A percentile compares a stretch with the other conserved stretches of the same genome.
Evolutionary conservation across 2,329 filamentous ascomycete species (phyloP).

Genomic region (Cladosporium oxysporum): DNA sequence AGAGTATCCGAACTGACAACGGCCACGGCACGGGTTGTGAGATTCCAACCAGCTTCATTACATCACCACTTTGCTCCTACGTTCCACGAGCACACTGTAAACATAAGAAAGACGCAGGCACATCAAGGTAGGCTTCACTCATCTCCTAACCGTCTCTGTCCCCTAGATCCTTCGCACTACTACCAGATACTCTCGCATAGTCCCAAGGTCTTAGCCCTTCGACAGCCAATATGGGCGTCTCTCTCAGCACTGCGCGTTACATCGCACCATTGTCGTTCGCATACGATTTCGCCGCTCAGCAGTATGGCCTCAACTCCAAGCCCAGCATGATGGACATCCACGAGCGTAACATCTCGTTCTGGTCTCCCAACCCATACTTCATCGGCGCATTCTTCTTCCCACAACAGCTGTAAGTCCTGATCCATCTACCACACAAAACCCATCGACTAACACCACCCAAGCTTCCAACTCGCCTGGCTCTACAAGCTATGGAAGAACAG

Average conservation of each 20-base stretch:
- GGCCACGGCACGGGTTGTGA: not conserved
- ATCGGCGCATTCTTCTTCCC: slow-evolving; percentile 64
- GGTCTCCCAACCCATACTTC: slow-evolving; percentile 59
- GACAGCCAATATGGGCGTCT: slow-evolving; percentile 50
- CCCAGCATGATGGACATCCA: slow-evolving; percentile 64
- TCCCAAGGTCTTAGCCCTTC: not conserved
- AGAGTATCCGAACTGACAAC: not conserved
- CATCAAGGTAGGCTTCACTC: not conserved
- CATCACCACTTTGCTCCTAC: slow-evolving; percentile 12
- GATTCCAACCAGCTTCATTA: slow-evolving; percentile 1
- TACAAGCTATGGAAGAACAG: slow-evolving; percentile 57
- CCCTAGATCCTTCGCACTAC: not conserved
- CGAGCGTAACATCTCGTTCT: slow-evolving; percentile 60
- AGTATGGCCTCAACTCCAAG: slow-evolving; percentile 58
- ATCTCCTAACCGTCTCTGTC: not conserved
- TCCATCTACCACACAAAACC: not conserved
- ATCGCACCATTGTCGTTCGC: slow-evolving; percentile 57
- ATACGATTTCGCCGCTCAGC: slow-evolving; percentile 60
- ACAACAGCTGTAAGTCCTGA: slow-evolving; percentile 50
- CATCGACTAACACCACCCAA: not conserved
- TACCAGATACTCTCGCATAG: not conserved
- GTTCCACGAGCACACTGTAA: slow-evolving; percentile 9
- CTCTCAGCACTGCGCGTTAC: slow-evolving; percentile 55
- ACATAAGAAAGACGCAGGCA: not conserved
- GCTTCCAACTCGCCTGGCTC: slow-evolving; percentile 58